Evolutionary conservation across 805 yeast genomes (phyloP), one percentile per base, ranked within the genome.

Genomic region (Saccharomyces mikatae): DNA sequence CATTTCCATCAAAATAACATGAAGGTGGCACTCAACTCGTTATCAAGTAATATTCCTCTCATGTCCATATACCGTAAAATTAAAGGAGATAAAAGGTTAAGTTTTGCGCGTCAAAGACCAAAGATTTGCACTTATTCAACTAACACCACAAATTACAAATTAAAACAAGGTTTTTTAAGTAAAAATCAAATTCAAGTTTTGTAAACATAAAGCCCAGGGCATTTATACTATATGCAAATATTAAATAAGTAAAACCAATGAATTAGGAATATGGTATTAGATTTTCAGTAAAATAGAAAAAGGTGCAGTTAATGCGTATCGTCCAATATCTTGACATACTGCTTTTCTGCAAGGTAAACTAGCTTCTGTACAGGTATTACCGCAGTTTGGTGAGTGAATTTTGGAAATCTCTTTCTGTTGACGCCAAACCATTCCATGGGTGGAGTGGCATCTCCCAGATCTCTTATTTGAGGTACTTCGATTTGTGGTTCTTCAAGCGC

Each of bases 401-500:
- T 83, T 0, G 99, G 99, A 60, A 94, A 83, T 60, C 84, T 81
- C 62, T 86, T 80, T 60, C 98, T 78, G 67, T 94, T 94, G 30
- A 94, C 76, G 1, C 99, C 99, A 73, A 94, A 87, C 99, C 99
- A 94, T 67, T 94, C 99, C 55, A 94, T 72, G 1, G 99, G 99
- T 0, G 99, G 99, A 0, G 99, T 94, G 1, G 97, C 98, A 71
- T 86, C 91, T 27, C 99, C 98, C 62, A 94, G 76, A 64, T 94
- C 98, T 63, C 83, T 83, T 63, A 94, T 74, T 60, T 86, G 92
- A 1, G 98, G 98, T 21, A 94, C 87, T 57, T 87, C 95, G 41
- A 94, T 89, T 6, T 80, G 75, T 0, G 97, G 96, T 10, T 86
- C 87, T 41, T 78, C 82, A 10, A 87, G 64, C 0, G 98, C 81